Conservation (phyloP, 2,329 filamentous ascomycete genomes). For the Domatiomyces catenatus region DNA sequence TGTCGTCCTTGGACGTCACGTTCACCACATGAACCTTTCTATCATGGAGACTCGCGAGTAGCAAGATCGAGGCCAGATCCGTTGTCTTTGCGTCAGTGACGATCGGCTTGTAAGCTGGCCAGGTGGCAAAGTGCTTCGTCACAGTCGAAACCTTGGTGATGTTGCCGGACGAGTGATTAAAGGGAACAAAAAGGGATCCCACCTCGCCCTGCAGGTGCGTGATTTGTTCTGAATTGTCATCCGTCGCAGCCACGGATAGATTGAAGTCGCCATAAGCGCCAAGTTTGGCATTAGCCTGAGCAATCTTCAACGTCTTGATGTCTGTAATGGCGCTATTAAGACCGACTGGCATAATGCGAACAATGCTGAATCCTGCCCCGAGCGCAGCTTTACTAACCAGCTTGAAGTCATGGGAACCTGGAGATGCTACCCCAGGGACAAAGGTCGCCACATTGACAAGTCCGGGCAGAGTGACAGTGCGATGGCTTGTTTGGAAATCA, state of each 20-base stretch:
- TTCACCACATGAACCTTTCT: constrained; percentile 67
- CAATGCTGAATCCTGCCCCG: constrained; percentile 63
- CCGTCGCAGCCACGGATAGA: constrained; percentile 60
- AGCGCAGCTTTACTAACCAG: constrained; percentile 58
- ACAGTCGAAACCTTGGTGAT: constrained; percentile 72
- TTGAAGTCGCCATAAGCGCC: constrained; percentile 65
- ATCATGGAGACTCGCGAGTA: constrained; percentile 63
- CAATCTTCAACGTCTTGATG: constrained; percentile 52
- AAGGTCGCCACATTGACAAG: constrained; percentile 69
- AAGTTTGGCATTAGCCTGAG: constrained; percentile 54
- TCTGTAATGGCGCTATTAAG: constrained; percentile 59
- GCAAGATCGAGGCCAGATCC: constrained; percentile 63
- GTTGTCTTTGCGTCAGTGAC: constrained; percentile 68
- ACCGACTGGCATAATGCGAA: constrained; percentile 62
- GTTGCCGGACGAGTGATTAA: constrained; percentile 59
- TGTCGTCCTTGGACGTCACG: constrained; percentile 68
- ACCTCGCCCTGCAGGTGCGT: constrained; percentile 57
- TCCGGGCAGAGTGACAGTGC: constrained; percentile 56
- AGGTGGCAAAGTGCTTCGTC: constrained; percentile 61
- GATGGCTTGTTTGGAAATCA: constrained; percentile 84
- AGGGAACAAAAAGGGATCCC: constrained; percentile 67
- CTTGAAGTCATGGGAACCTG: constrained; percentile 52
- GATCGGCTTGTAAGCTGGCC: constrained; percentile 65
- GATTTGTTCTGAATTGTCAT: constrained; percentile 59
- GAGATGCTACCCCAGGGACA: constrained; percentile 54